phyloP scores from a whole-genome alignment of 2,329 filamentous ascomycete genomes.

The Didymella sp. region DNA sequence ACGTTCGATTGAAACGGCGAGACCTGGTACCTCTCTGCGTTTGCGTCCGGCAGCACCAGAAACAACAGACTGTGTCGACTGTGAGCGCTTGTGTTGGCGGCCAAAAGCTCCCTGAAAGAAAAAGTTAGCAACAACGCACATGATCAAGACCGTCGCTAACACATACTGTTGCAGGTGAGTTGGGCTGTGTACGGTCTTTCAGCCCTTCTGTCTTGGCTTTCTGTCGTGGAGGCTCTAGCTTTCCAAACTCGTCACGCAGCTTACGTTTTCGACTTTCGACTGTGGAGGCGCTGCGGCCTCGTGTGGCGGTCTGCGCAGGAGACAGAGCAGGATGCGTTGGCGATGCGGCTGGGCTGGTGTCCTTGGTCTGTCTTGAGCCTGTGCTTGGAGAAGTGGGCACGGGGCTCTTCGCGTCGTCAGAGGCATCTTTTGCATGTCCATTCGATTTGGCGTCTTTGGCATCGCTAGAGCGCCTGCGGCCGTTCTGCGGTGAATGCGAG shows the following conservation, averaged over 20 bases:
- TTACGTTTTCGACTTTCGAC: constrained; percentile 52
- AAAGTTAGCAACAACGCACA: background rate
- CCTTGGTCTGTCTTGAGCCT: constrained; percentile 44
- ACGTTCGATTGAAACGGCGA: constrained; percentile 42
- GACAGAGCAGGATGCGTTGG: constrained; percentile 37
- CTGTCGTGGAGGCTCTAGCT: constrained; percentile 51
- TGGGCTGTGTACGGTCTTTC: constrained; percentile 43
- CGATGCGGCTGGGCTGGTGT: constrained; percentile 43
- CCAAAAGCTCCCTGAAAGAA: constrained; percentile 33
- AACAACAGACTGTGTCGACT: constrained; percentile 47
- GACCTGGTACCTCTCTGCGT: constrained; percentile 42
- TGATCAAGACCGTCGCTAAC: background rate
- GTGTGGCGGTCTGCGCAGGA: constrained; percentile 35
- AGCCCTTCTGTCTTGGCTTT: constrained; percentile 48
- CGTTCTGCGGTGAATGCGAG: constrained; percentile 38
- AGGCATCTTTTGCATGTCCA: constrained; percentile 37
- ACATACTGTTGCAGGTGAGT: constrained; percentile 42
- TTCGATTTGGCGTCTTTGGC: constrained; percentile 35
- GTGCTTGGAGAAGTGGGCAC: constrained; percentile 47
- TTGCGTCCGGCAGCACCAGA: constrained; percentile 42
- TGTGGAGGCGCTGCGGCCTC: constrained; percentile 49
- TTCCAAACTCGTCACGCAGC: constrained; percentile 44
- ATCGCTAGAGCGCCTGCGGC: constrained; percentile 36
- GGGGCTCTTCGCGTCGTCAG: constrained; percentile 44
- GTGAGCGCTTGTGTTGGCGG: constrained; percentile 49